Evolutionary conservation across 2,329 filamentous ascomycete species (phyloP), one percentile per base, ranked within the genome.

Genomic region (Celoporthe dispersa): DNA sequence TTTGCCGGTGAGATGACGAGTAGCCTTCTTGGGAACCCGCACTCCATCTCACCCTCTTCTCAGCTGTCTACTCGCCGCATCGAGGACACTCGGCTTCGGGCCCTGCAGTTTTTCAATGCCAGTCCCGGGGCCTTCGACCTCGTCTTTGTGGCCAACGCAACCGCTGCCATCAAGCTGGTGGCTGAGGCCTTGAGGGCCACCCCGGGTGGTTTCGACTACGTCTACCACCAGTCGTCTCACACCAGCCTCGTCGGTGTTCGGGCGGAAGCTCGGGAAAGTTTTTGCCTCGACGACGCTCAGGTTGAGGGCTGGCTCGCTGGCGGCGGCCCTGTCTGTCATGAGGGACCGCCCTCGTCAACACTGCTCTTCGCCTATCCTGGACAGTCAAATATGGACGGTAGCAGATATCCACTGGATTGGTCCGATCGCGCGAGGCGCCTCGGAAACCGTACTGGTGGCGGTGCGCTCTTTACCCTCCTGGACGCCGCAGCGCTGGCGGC

Each of bases 311-410:
- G 93, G 92, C 81, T 94, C 9, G 77, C 79, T 80, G 83, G 33
- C 71, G 75, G 12, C 71, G 74, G 41, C 75, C 79, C 31, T 75
- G 83, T 73, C 37, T 65, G n/a, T 64, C 77, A 60, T 72, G 75
- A 71, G 44, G 59, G 53, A 62, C 71, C 64, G 57, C 67, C 48
- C 59, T 64, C 73, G 25, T 72, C 76, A n/a, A 76, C 80, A 35
- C 78, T 81, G 19, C 73, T 88, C 0, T 93, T 98, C 78, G 92
- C 93, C 37, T 98, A 94, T 78, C 92, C 95, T 9, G 94, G 91
- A 1, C 95, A 98, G 78, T 98, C 94, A 41, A 97, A 98, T 77
- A 92, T 98, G 91, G 92, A 95, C 73, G 95, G 95, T 2, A 87
- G 86, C 31, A 88, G 93, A 67, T 85, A 93, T 70, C 93, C 94